Evolutionary conservation across 768 basidiomycete genomes (phyloP).

Genomic region (Calocybe indica): DNA sequence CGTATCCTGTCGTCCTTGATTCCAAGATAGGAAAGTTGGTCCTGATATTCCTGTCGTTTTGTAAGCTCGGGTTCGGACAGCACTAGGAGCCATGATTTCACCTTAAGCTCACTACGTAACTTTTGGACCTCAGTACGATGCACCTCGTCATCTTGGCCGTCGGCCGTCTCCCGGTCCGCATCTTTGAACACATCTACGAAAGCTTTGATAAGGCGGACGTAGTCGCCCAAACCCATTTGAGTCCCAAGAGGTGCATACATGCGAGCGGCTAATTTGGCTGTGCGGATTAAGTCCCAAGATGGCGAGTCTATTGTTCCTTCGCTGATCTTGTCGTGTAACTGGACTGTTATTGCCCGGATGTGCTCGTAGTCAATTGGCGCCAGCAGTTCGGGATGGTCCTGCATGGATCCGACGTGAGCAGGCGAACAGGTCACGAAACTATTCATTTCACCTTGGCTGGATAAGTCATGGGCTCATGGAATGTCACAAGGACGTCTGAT

Average conservation of each 20-base stretch:
- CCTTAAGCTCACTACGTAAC: conserved; percentile 54
- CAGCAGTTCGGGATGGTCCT: conserved; percentile 71
- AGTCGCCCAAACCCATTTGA: conserved; percentile 76
- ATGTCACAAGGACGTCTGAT: conserved; percentile 82
- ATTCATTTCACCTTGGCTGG: conserved; percentile 45
- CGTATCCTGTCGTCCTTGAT: conserved; percentile 87
- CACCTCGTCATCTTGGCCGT: neutral
- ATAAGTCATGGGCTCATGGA: conserved; percentile 65
- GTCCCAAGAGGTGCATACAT: conserved; percentile 90
- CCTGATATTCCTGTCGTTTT: conserved; percentile 59
- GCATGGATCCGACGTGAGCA: conserved; percentile 3
- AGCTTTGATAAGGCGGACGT: conserved; percentile 66
- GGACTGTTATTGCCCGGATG: conserved; percentile 54
- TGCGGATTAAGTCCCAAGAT: conserved; percentile 73
- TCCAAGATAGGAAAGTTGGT: conserved; percentile 56
- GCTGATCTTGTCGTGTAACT: conserved; percentile 64
- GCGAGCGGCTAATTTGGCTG: conserved; percentile 69
- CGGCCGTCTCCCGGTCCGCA: conserved; percentile 14
- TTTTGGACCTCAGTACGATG: conserved; percentile 20
- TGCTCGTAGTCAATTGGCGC: conserved; percentile 56
- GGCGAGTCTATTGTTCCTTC: conserved; percentile 80
- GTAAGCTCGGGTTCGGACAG: neutral
- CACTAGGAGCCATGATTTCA: neutral
- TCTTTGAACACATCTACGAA: conserved; percentile 69
- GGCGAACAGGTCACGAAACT: neutral